Percentiles rank a stretch among this genome's conserved stretches.
Evolutionary conservation across 2,329 filamentous ascomycete species (phyloP).

Genomic region (Hymenoscyphus linearis): DNA sequence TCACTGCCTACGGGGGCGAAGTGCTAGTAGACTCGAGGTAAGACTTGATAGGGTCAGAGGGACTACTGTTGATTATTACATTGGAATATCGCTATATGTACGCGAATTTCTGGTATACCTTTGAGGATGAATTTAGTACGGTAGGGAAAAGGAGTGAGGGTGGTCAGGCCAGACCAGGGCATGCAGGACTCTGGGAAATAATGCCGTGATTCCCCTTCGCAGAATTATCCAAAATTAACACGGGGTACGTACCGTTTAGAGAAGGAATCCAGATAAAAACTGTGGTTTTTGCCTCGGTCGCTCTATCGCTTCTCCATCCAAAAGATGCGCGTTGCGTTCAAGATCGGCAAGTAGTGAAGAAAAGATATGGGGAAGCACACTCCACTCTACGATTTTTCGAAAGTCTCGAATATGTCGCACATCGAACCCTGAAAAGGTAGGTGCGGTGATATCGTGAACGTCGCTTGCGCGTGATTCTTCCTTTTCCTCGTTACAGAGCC

Average conservation of each 20-base stretch:
- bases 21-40: neutral
- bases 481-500: neutral
- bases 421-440: neutral
- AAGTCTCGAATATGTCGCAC: neutral
- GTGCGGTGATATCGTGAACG: neutral
- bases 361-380: neutral
- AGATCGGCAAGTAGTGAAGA: neutral
- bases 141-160: neutral
- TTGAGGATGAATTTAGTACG: neutral
- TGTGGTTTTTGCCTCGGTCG: too few species aligned
- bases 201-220: neutral
- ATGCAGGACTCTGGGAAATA: neutral
- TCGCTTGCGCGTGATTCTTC: neutral
- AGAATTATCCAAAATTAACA: neutral
- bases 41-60: neutral
- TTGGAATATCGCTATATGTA: neutral
- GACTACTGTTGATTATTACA: neutral
- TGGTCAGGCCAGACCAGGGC: too few species aligned
- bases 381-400: neutral
- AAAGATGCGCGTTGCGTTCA: neutral
- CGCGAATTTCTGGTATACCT: neutral
- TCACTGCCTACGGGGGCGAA: neutral
- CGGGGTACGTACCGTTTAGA: too few species aligned
- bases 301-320: too few species aligned
- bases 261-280: too few species aligned